phyloP scores from a whole-genome alignment of 495 filamentous ascomycete species.

The Talaromyces proteolyticus region DNA sequence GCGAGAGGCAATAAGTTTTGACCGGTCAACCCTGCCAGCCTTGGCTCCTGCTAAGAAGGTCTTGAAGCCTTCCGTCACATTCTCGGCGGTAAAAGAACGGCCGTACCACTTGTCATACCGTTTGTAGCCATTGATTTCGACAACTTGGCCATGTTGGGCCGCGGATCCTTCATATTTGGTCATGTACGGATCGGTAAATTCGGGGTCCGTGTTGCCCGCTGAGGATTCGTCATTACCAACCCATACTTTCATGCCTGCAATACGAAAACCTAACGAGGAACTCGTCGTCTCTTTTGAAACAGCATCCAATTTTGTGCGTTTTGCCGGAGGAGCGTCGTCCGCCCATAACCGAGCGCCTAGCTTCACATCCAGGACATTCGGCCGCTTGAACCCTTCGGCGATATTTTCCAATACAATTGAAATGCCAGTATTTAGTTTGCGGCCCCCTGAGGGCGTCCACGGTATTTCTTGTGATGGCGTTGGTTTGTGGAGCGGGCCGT shows the following conservation, averaged over 20 bases:
- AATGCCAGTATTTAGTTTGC: constrained; percentile 62
- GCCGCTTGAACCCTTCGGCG: constrained; percentile 70
- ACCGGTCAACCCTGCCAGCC: constrained; percentile 44
- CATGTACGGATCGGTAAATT: constrained; percentile 33
- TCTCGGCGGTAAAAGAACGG: constrained; percentile 61
- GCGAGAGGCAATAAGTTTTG: constrained; percentile 50
- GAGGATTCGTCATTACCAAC: constrained; percentile 47
- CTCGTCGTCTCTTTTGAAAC: constrained; percentile 76
- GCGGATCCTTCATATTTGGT: constrained; percentile 33
- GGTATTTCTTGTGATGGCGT: constrained; percentile 14
- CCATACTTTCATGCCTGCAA: constrained; percentile 93
- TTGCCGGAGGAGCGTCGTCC: constrained; percentile 69
- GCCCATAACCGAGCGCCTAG: constrained; percentile 84
- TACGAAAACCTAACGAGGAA: constrained; percentile 72
- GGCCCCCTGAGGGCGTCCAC: constrained; percentile 45
- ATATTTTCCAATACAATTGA: constrained; percentile 88
- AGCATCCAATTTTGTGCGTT: constrained; percentile 73
- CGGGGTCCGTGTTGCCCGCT: constrained; percentile 17
- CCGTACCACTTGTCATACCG: constrained; percentile 89
- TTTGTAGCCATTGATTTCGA: constrained; percentile 53
- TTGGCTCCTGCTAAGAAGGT: constrained; percentile 65
- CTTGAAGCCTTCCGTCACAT: constrained; percentile 67
- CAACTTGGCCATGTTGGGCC: constrained; percentile 28
- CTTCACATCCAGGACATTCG: constrained; percentile 95
- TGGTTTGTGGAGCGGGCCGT: constrained; percentile 1